Evolutionary conservation across 331 rosid species (phyloP).

Genomic region (Quercus phellos): DNA sequence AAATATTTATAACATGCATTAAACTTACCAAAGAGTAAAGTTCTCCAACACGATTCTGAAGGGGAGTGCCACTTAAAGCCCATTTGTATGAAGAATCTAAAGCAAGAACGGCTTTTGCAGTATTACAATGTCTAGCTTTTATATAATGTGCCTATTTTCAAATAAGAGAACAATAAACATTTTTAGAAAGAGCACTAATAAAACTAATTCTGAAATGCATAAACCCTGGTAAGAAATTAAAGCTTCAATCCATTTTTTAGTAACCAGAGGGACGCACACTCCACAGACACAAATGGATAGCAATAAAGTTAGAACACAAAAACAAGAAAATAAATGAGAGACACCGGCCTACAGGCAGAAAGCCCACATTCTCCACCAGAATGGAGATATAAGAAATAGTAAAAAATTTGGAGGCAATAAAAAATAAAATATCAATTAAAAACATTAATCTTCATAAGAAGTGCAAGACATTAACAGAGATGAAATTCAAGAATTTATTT

Average conservation of each 20-base stretch:
- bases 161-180: conserved; percentile 4
- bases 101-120: conserved; percentile 82
- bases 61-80: conserved; percentile 96
- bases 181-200: not conserved
- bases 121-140: conserved; percentile 63
- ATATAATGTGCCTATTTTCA: conserved; percentile 69
- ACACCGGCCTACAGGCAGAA: not conserved
- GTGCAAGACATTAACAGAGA: not conserved
- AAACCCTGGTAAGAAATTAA: not conserved
- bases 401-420: not conserved
- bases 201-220: not conserved
- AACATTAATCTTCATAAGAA: not conserved
- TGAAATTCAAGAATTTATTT: not conserved
- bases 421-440: not conserved
- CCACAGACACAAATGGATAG: not conserved
- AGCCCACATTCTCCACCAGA: not conserved
- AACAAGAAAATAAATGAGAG: not conserved
- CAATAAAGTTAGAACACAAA: not conserved
- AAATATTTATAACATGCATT: not conserved
- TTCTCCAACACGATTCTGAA: conserved; percentile 86
- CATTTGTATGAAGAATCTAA: conserved; percentile 76
- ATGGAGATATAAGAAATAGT: not conserved
- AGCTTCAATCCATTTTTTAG: not conserved
- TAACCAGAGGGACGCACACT: not conserved
- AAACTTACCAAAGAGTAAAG: conserved; percentile 74